A percentile compares a stretch with the other conserved stretches of the same genome.
These are phyloP conservation scores for Beta macrorhiza DNA, from an alignment of 179 eudicot genomes.

Conservation along the genomic window DNA sequence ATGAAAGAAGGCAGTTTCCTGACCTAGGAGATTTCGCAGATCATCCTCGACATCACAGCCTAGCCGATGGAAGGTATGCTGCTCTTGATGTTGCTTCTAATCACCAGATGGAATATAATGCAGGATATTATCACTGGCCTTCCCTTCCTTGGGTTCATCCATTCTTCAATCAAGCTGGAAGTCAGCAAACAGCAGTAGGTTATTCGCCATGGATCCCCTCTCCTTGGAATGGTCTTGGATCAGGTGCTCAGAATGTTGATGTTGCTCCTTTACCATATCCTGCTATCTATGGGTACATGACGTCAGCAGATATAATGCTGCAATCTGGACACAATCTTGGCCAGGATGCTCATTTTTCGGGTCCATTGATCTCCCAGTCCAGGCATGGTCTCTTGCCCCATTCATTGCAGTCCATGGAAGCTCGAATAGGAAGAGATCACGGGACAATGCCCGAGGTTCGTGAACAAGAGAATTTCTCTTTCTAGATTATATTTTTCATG, in stretches of 20 bases:
- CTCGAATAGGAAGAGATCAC: not conserved
- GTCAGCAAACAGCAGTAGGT: not conserved
- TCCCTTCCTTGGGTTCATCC: not conserved
- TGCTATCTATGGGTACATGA: conserved; percentile 10
- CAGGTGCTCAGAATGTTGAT: not conserved
- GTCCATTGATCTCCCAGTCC: not conserved
- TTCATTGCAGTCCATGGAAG: conserved; percentile 10
- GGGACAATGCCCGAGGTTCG: conserved; percentile 17
- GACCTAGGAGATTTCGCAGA: not conserved
- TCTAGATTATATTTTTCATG: conserved; percentile 5
- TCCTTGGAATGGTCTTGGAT: not conserved
- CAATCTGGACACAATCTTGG: conserved; percentile 8
- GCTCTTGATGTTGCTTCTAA: not conserved
- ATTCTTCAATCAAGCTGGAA: not conserved
- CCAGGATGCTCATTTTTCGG: not conserved
- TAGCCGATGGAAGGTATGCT: not conserved
- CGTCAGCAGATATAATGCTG: not conserved
- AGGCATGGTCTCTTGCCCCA: not conserved
- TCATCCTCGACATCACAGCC: not conserved
- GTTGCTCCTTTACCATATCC: not conserved
- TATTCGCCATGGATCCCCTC: not conserved
- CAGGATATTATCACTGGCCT: not conserved
- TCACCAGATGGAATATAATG: not conserved
- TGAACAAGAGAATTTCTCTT: conserved; percentile 15
- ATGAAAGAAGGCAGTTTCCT: conserved; percentile 1